phyloP scores from a whole-genome alignment of 768 basidiomycete genomes.

The Mrakia frigida region DNA sequence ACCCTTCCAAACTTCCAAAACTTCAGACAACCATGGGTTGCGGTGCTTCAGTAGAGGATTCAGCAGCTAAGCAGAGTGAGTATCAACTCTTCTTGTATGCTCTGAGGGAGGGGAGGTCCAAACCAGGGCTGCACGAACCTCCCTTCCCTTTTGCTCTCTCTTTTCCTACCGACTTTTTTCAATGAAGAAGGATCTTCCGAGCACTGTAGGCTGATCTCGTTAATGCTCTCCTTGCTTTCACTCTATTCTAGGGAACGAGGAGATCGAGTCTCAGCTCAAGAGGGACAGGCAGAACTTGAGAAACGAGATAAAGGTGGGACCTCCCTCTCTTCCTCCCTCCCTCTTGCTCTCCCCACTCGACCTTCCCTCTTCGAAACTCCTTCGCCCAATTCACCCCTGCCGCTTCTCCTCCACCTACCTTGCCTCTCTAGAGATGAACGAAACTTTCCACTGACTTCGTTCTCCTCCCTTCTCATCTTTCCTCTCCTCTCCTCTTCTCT shows the following conservation, averaged over 20 bases:
- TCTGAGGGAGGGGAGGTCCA: neutral
- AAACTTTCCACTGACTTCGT: neutral
- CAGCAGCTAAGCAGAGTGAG: conserved; percentile 35
- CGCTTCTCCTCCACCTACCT: too few species aligned
- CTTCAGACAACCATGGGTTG: conserved; percentile 38
- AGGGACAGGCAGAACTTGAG: conserved; percentile 79
- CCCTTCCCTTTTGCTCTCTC: neutral
- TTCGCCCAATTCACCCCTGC: too few species aligned
- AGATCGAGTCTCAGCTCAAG: conserved; percentile 89
- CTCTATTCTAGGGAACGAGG: conserved; percentile 61
- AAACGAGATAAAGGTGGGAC: conserved; percentile 61
- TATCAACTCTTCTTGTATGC: neutral
- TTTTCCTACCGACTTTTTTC: too few species aligned
- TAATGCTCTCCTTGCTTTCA: neutral
- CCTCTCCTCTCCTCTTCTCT: neutral
- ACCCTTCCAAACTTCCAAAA: neutral
- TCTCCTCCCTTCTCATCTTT: neutral
- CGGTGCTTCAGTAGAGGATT: conserved; percentile 40
- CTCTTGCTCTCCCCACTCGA: neutral
- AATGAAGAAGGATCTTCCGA: too few species aligned
- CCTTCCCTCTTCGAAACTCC: neutral
- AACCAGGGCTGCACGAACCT: neutral
- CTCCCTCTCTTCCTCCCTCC: neutral
- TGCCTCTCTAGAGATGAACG: neutral
- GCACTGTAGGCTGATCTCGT: too few species aligned